Evolutionary conservation across 2,329 filamentous ascomycete genomes (phyloP).

Genomic region (Aureobasidium subglaciale): DNA sequence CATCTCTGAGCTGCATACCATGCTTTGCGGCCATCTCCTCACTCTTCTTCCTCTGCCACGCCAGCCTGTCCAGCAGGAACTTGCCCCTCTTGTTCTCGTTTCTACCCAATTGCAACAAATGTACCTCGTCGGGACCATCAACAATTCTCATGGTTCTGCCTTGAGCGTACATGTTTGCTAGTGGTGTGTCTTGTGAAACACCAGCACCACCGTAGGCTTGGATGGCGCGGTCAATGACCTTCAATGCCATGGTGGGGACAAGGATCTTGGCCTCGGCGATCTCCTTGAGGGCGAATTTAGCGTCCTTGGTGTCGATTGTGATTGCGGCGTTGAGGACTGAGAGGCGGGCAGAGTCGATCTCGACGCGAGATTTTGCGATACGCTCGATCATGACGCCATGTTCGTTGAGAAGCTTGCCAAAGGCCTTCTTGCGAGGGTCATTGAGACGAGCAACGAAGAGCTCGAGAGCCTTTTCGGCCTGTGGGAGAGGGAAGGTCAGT

Average conservation of each 20-base stretch:
- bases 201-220: constrained; percentile 89
- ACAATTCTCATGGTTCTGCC: constrained; percentile 30
- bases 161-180: constrained; percentile 52
- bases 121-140: constrained; percentile 95
- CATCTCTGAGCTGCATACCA: constrained; percentile 37
- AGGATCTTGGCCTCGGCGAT: constrained; percentile 95
- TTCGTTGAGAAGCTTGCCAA: constrained; percentile 76
- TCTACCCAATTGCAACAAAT: constrained; percentile 70
- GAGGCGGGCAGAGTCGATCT: constrained; percentile 87
- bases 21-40: constrained; percentile 59
- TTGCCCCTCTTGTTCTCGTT: constrained; percentile 69
- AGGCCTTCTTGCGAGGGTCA: constrained; percentile 82
- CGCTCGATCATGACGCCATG: constrained; percentile 95
- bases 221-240: constrained; percentile 87
- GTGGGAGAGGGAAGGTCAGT: neutral
- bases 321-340: constrained; percentile 90
- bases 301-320: constrained; percentile 82
- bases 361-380: constrained; percentile 84
- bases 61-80: constrained; percentile 52
- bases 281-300: constrained; percentile 84
- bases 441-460: constrained; percentile 94
- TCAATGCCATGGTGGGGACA: constrained; percentile 72
- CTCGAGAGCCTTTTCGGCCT: constrained; percentile 83
- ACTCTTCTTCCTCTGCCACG: constrained; percentile 57
- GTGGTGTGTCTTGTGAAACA: constrained; percentile 87